Conservation (phyloP, 805 yeast species). For the Saccharomyces eubayanus region DNA sequence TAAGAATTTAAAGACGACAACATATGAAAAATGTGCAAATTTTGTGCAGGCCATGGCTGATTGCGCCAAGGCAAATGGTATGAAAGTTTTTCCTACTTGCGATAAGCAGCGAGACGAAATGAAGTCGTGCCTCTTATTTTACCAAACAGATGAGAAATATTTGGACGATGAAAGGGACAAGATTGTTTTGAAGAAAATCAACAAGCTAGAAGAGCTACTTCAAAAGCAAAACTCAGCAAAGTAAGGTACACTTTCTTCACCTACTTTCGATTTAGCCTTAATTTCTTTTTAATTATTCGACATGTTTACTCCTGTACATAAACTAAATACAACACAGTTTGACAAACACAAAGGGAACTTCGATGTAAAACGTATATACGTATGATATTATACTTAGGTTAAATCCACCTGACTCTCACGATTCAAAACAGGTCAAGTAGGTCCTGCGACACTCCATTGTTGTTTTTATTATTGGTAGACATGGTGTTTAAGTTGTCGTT, state of each 20-base stretch:
- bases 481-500: background rate
- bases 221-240: slow-evolving; percentile 2
- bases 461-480: background rate
- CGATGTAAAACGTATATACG: background rate
- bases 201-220: slow-evolving; percentile 27
- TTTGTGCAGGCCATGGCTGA: slow-evolving; percentile 57
- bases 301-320: background rate
- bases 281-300: background rate
- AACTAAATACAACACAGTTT: slow-evolving; percentile 1
- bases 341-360: background rate
- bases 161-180: slow-evolving; percentile 64
- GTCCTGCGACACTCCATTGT: slow-evolving; percentile 20
- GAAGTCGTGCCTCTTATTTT: slow-evolving; percentile 53
- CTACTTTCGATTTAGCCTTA: background rate
- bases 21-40: slow-evolving; percentile 61
- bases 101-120: slow-evolving; percentile 48
- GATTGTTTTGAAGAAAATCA: slow-evolving; percentile 50
- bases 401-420: background rate
- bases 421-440: slow-evolving; percentile 24
- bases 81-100: slow-evolving; percentile 62
- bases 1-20: slow-evolving; percentile 57
- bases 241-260: background rate
- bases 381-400: background rate
- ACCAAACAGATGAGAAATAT: slow-evolving; percentile 49
- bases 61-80: slow-evolving; percentile 56